Evolutionary conservation across 305 asterid genomes (phyloP), one percentile per base, ranked within the genome.

Genomic region (Solanum hybrid): DNA sequence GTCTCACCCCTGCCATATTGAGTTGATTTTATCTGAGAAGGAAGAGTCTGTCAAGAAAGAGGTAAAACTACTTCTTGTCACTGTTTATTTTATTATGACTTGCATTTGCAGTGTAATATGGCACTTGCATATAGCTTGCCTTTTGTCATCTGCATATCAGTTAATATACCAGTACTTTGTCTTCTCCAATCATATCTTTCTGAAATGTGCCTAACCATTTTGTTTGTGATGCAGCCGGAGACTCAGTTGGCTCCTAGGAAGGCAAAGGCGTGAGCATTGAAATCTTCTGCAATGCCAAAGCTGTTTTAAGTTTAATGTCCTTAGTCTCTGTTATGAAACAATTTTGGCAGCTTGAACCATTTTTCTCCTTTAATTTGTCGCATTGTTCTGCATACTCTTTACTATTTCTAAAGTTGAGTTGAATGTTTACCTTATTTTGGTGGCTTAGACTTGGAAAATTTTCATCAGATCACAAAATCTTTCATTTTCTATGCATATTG

Each of bases 1-100:
- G 97, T 95, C 97, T 4, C 94, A 96, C 2, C 97, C 97, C 7
- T 95, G 97, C 91, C 97, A 95, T 90, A 94, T 95, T 32, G 97
- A 95, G 91, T 89, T 95, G 95, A 92, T 89, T 40, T 91, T 95
- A 34, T 95, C 97, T 0, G 97, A 95, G 85, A 95, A 95, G 89
- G 95, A 94, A 85, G 97, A 93, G 88, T 85, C 97, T 0, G 97
- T 95, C 26, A 94, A 94, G 46, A 95, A 95, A 92, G 97, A 94
- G 95, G 96, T 94, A n/a, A 46, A 89, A 84, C 20, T 46, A 84
- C 16, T 10, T 0, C 72, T n/a, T 3, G 51, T 34, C 36, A 0
- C 10, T 9, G 51, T 38, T 9, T 73, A 20, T 46, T 84, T 84
- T 46, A 10, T 29, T 46, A 29, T 12, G 35, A 88, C 32, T 37